Percentiles rank a stretch among this genome's conserved stretches.
phyloP scores from a whole-genome alignment of 371 early-diverging fungal species.

The Haplosporangium sp. region DNA sequence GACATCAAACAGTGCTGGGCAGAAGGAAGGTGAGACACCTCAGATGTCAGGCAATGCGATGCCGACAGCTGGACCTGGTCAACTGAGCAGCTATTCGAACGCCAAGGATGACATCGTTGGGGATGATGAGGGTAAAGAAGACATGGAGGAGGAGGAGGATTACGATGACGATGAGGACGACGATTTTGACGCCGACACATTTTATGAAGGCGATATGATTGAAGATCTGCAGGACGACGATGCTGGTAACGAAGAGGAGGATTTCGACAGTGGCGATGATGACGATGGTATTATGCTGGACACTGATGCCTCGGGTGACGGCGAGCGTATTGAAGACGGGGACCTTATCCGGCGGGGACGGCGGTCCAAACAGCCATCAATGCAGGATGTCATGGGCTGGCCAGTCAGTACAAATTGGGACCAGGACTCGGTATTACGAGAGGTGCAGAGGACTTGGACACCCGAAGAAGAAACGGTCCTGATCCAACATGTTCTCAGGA shows the following conservation, averaged over 20 bases:
- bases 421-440: constrained; percentile 10
- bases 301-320: constrained; percentile 1
- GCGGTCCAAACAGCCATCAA: constrained; percentile 5
- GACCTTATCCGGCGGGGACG: not conserved
- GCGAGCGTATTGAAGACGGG: constrained; percentile 8
- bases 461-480: constrained; percentile 29
- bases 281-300: constrained; percentile 4
- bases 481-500: constrained; percentile 46
- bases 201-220: constrained; percentile 1
- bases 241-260: not conserved
- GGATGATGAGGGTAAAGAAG: constrained; percentile 10
- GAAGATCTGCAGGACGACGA: constrained; percentile 9
- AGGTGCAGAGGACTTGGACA: constrained; percentile 26
- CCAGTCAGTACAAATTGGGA: constrained; percentile 22
- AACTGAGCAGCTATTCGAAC: not conserved
- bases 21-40: too few species aligned
- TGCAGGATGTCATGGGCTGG: not conserved
- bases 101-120: not conserved
- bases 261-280: not conserved
- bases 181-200: not conserved
- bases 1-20: too few species aligned
- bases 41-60: not conserved
- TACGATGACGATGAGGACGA: constrained; percentile 6
- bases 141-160: constrained; percentile 6
- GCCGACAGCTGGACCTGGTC: not conserved